Evolutionary conservation across 306 rosid genomes (phyloP).

Genomic region (Acacia melanoxylon): DNA sequence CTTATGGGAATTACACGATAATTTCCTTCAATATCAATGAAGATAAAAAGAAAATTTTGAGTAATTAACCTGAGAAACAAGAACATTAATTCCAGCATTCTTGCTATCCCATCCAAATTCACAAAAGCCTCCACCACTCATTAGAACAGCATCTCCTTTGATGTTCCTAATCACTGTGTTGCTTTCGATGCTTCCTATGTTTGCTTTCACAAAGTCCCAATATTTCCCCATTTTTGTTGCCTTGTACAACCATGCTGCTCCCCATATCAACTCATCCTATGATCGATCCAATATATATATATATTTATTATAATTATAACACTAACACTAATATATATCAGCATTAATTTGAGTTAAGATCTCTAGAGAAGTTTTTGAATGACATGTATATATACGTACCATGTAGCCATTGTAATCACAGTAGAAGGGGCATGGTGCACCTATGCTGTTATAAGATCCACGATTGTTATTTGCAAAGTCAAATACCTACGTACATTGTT

Average conservation of each 20-base stretch:
- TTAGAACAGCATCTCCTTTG: not conserved
- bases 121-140: not conserved
- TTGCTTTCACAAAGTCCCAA: slow-evolving; percentile 35
- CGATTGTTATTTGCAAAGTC: slow-evolving; percentile 46
- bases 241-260: slow-evolving; percentile 53
- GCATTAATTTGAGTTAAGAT: not conserved
- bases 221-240: slow-evolving; percentile 21
- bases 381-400: slow-evolving; percentile 19
- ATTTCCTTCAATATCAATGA: too few relatives aligned
- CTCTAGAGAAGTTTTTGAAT: not conserved
- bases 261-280: slow-evolving; percentile 63
- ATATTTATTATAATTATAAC: too few relatives aligned
- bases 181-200: slow-evolving; percentile 10
- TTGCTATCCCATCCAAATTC: slow-evolving; percentile 62
- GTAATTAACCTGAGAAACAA: slow-evolving; percentile 39
- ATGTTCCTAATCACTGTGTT: not conserved
- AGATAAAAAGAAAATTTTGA: too few relatives aligned
- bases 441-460: slow-evolving; percentile 47
- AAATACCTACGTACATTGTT: slow-evolving; percentile 34
- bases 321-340: not conserved
- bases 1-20: too few relatives aligned
- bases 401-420: slow-evolving; percentile 45
- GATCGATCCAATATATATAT: not conserved
- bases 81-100: slow-evolving; percentile 54
- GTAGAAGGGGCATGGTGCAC: slow-evolving; percentile 51